Percentiles rank a stretch among this genome's conserved stretches.
phyloP scores from a whole-genome alignment of 257 asterid genomes.

The Paulownia fortunei region DNA sequence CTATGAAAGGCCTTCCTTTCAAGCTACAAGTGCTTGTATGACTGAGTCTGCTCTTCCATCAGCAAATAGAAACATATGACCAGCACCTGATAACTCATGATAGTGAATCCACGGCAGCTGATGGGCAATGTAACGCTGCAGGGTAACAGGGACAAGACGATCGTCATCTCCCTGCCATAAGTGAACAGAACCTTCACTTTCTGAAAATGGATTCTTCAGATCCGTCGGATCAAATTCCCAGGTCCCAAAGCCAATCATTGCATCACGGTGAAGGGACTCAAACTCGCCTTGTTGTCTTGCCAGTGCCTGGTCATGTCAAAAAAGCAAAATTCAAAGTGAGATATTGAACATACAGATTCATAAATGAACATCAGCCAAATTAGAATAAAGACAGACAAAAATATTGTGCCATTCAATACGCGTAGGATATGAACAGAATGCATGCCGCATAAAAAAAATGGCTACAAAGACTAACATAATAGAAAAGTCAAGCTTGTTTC shows the following conservation, averaged over 20 bases:
- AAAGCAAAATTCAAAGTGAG: background rate
- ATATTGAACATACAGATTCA: background rate
- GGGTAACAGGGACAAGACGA: conserved; percentile 56
- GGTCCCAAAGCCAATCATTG: conserved; percentile 66
- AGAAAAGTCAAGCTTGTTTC: too few species aligned
- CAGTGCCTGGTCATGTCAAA: conserved; percentile 42
- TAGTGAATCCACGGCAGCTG: conserved; percentile 83
- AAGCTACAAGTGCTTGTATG: conserved; percentile 54
- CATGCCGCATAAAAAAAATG: too few species aligned
- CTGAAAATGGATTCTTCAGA: conserved; percentile 61
- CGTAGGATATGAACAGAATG: background rate
- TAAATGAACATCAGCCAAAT: background rate
- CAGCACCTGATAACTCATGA: conserved; percentile 79
- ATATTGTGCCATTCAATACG: too few species aligned
- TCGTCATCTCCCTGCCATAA: conserved; percentile 93
- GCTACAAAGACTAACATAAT: too few species aligned
- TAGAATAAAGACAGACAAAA: background rate
- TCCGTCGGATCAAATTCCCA: conserved; percentile 91
- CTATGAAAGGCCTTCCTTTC: conserved; percentile 25
- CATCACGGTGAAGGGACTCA: conserved; percentile 76
- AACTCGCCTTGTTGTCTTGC: conserved; percentile 81
- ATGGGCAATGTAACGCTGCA: conserved; percentile 67
- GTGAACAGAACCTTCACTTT: conserved; percentile 68
- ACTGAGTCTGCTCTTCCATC: conserved; percentile 65
- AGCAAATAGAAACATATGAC: conserved; percentile 67